Conservation (phyloP, 1,284 basidiomycete genomes). For the Testicularia cyperi region DNA sequence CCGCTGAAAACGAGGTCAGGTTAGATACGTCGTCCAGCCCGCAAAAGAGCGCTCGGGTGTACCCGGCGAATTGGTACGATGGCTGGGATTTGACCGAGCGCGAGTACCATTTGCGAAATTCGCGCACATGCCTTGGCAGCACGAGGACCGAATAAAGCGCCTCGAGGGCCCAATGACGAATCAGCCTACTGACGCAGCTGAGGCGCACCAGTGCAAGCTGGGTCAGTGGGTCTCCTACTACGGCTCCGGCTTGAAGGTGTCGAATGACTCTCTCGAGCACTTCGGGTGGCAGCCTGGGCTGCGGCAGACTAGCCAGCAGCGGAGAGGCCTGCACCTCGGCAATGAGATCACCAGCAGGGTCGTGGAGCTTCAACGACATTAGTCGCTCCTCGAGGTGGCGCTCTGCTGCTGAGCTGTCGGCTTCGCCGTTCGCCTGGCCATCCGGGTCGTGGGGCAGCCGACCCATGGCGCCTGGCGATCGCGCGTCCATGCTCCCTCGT, state of each 20-base stretch:
- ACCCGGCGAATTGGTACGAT: constrained; percentile 45
- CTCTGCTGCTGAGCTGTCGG: too few relatives aligned
- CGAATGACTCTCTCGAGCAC: constrained; percentile 37
- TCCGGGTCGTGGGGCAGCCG: too few relatives aligned
- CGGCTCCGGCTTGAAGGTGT: constrained; percentile 25
- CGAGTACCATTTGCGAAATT: constrained; percentile 55
- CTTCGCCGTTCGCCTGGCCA: too few relatives aligned
- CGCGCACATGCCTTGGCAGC: constrained; percentile 54
- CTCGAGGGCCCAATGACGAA: constrained; percentile 45
- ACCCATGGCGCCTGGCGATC: too few relatives aligned
- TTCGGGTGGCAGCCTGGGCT: constrained; percentile 46
- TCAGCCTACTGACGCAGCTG: constrained; percentile 32
- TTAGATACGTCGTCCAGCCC: constrained; percentile 52
- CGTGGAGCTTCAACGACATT: not conserved
- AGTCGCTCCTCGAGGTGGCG: constrained; percentile 1
- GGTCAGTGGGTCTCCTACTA: constrained; percentile 35
- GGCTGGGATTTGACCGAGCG: constrained; percentile 41
- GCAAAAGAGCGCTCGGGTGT: constrained; percentile 44
- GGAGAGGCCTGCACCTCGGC: not conserved
- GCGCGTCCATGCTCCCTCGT: too few relatives aligned
- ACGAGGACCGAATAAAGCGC: constrained; percentile 49
- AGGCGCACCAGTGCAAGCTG: constrained; percentile 39
- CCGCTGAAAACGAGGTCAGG: constrained; percentile 49
- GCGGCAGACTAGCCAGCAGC: constrained; percentile 1
- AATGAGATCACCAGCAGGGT: not conserved